These are phyloP conservation scores for Xylaria sp. DNA, from an alignment of 2,329 filamentous ascomycete genomes.

Conservation along the genomic window DNA sequence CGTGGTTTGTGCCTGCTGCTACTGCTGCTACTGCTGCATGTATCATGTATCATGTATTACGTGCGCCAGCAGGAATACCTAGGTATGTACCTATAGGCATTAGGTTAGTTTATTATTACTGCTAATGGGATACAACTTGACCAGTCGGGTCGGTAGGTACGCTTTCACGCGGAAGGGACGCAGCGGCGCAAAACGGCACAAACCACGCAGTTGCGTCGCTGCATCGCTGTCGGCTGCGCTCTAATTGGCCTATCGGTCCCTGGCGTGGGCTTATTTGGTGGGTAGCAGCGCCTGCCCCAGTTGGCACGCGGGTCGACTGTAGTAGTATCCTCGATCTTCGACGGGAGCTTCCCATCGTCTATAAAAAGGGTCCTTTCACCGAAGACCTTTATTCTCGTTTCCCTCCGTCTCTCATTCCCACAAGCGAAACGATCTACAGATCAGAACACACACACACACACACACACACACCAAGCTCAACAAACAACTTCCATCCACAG, in stretches of 20 bases:
- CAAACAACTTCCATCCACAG: constrained; percentile 1
- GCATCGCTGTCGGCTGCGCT: background rate
- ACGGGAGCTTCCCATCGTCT: constrained; percentile 13
- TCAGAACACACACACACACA: no score
- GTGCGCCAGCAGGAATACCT: background rate
- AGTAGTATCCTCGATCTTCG: constrained; percentile 1
- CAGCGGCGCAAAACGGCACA: constrained; percentile 30
- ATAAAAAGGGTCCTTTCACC: constrained; percentile 25
- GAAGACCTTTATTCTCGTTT: background rate
- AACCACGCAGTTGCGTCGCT: constrained; percentile 29
- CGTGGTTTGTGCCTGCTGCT: constrained; percentile 41
- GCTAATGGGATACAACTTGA: no score
- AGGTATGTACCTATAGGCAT: background rate
- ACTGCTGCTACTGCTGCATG: no score
- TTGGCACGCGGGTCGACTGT: constrained; percentile 1
- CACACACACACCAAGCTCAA: constrained; percentile 2
- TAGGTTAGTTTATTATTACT: no score
- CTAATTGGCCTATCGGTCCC: constrained; percentile 20
- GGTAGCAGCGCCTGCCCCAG: constrained; percentile 6
- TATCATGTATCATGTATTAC: constrained; percentile 35
- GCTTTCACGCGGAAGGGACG: constrained; percentile 36
- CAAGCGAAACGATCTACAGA: constrained; percentile 2
- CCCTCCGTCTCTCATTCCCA: background rate
- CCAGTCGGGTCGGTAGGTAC: no score
- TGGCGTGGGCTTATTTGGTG: constrained; percentile 19